Base-by-base conservation (phyloP, 2,329 filamentous ascomycete species). In the Cladosporium sp. region DNA sequence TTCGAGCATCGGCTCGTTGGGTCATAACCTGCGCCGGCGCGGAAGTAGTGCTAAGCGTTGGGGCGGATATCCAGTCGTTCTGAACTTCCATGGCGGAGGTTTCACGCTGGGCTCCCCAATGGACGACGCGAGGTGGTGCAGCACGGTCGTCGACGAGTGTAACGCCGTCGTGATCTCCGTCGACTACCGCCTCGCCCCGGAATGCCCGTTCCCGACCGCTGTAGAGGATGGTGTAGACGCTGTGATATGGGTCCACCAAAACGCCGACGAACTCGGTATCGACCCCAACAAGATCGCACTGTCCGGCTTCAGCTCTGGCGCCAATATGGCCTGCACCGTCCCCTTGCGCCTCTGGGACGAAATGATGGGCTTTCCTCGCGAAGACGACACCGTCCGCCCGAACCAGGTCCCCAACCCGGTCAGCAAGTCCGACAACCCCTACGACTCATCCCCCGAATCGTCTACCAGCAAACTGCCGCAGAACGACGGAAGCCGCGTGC, bases 61-160 rank as follows among this genome's bases (percentile, higher is more conserved):
- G 65, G 64, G 63, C 9, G 59, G 57, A 11, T 82, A 77, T 52
- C 80, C 81, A 0, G 77, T 81, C 3, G 74, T 83, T 2, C 75
- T 84, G 59, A 84, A 84, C 61, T 83, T 84, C 59, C 82, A 85
- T 57, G 81, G 82, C 13, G 82, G 82, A 41, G 82, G 82, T 1
- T 85, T 84, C 64, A 81, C 78, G 0, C 66, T 85, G 5, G 82
- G 82, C 4, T 74, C 71, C 4, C 75, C 81, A 7, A 78, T 76
- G 13, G 82, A 85, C 61, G 82, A 85, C 67, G 74, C 75, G 42
- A 74, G 80, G 53, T 85, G 81, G 81, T 77, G 77, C 40, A 71
- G 72, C 19, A 73, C 74, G 6, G 77, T 83, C 2, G 71, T 82
- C n/a, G 62, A 77, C 2, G 70, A 82, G 53, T 74, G 78, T 11